phyloP scores from a whole-genome alignment of 768 basidiomycete species.

The Boletus eberwhitei region DNA sequence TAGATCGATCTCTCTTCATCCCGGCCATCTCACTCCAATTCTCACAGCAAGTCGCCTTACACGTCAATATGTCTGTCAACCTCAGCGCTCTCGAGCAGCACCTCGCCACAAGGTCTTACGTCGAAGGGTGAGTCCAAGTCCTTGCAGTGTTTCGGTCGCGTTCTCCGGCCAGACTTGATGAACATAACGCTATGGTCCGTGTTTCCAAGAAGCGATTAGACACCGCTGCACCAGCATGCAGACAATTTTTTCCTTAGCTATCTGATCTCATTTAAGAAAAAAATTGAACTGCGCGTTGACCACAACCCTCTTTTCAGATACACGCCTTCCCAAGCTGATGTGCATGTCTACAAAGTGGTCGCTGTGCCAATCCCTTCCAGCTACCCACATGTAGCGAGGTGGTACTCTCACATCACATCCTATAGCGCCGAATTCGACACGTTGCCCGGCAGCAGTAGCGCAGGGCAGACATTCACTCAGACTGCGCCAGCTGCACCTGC shows the following conservation, averaged over 20 bases:
- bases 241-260: conserved; percentile 67
- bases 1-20: conserved; percentile 29
- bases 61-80: conserved; percentile 58
- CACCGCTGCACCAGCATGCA: conserved; percentile 77
- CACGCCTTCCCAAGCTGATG: conserved; percentile 92
- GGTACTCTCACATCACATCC: conserved; percentile 94
- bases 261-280: conserved; percentile 48
- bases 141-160: conserved; percentile 1
- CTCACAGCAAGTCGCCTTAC: conserved; percentile 4
- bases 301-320: conserved; percentile 49
- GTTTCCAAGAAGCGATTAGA: conserved; percentile 96
- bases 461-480: conserved; percentile 69
- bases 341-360: conserved; percentile 84
- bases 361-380: conserved; percentile 58
- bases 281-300: conserved; percentile 4
- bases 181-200: conserved; percentile 87
- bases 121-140: conserved; percentile 74
- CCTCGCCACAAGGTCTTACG: conserved; percentile 83
- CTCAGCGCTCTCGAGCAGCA: conserved; percentile 77
- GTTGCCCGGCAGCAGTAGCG: conserved; percentile 83
- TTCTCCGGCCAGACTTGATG: conserved; percentile 47
- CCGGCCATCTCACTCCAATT: conserved; percentile 20
- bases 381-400: conserved; percentile 76
- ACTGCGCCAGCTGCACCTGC: conserved; percentile 42
- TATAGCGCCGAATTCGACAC: conserved; percentile 73